Base-by-base conservation (phyloP, 768 basidiomycete genomes). In the Tephrocybe sp. region DNA sequence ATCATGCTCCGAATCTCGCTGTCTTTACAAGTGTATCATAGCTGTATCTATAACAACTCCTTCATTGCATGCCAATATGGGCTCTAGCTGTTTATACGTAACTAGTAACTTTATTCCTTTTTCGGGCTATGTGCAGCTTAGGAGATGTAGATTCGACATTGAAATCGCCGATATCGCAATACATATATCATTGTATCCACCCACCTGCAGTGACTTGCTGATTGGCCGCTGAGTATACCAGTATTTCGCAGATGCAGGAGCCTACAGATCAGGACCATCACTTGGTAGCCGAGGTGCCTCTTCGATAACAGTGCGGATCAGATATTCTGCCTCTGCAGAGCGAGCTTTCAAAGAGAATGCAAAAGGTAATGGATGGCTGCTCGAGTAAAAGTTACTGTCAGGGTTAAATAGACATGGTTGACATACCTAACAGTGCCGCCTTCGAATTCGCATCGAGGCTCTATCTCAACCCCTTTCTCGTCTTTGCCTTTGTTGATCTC, bases 401-500 rank as follows among this genome's bases (percentile, higher is more conserved):
- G n/a, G n/a, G n/a, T n/a, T n/a, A n/a, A n/a, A n/a, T n/a, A n/a
- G n/a, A n/a, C n/a, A n/a, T n/a, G n/a, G n/a, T n/a, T n/a, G 15
- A 57, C 52, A 20, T 34, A 58, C 57, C 57, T 38, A 26, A 58
- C 57, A 10, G 57, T 52, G 17, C 57, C 50, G 10, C 45, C 50
- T 32, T 48, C 44, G 64, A 68, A 30, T 70, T 70, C 1, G 65
- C 28, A 54, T 65, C 66, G 3, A 3, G 73, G 73, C 24, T 67
- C 71, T 18, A 75, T 60, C 17, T 58, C 58, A 1, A 49, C 48
- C 11, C 63, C 63, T 32, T 65, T 59, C 34, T 57, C 58, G 28
- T 57, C 60, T 32, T 46, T 55, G 1, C 54, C 57, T 39, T 59
- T 64, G 6, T 37, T 17, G 14, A 67, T 58, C n/a, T 63, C 46